Base-by-base conservation (phyloP, 495 filamentous ascomycete genomes). In the Hypoxylon subgilvum region DNA sequence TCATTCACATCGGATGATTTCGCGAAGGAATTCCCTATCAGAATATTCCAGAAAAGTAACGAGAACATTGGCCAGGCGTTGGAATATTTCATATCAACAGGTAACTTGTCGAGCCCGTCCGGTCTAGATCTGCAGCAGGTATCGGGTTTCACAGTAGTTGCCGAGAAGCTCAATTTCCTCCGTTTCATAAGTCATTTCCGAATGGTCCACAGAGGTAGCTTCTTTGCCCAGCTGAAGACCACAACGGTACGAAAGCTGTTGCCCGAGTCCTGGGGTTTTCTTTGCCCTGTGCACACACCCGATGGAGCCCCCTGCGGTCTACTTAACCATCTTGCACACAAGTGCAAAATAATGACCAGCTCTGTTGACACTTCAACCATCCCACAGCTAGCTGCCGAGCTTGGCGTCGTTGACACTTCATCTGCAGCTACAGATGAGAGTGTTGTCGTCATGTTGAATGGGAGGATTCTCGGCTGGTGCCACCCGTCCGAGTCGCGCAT, bases 151-250 rank as follows among this genome's bases (percentile, higher is more conserved):
- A 95, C 89, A 0, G 89, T 98, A 30, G 93, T 97, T 49, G 94
- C 94, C 3, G 94, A 98, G 73, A 97, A 97, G 80, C 92, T 97
- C 67, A 98, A 98, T 79, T 98, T 97, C 77, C 87, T 95, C 66
- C 89, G 94, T 61, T 98, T 98, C 76, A 95, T 98, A 76, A 93
- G 90, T 77, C 94, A 98, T 71, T 98, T 98, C 80, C 91, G 94
- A 43, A 97, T 96, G 91, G 91, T 98, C 55, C 94, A 98, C 73
- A 82, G 94, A 86, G 94, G 94, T 75, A 94, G 90, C 73, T 97
- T 98, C 84, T 97, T 98, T 73, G 93, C 94, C 6, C 89, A 97
- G 67, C 70, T 98, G 61, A 98, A 97, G 73, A 98, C 94, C 0
- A 98, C 94, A 4, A 93, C 94, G 0, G 94, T 98, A 27, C 84